Base-by-base conservation (phyloP, 345 rosid genomes). In the Adansonia digitata region DNA sequence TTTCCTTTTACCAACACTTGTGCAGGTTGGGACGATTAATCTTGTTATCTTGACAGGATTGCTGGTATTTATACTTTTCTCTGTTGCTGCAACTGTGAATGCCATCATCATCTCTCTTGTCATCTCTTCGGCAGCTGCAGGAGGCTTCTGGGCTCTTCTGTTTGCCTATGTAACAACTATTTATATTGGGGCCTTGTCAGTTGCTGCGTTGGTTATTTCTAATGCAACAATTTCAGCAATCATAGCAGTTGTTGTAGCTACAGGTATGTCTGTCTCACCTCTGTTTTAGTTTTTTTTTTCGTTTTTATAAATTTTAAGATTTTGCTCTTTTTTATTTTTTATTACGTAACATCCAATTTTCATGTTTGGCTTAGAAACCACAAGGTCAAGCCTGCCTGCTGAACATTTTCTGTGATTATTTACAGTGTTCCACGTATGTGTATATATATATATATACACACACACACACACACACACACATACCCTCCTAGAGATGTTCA, bases 61-160 rank as follows among this genome's bases (percentile, higher is more conserved):
- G 76, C 81, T 88, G 5, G 81, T 88, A 22, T 94, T 92, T 83
- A 82, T 84, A 84, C 88, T 92, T 72, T 94, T 94, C 88, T 88
- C 92, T 67, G 77, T 88, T 75, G 92, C 91, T 65, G 98, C 98
- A 40, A 91, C 97, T 31, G 75, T 74, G 60, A 92, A 90, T 76
- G 95, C 97, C 26, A 81, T 92, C 71, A 70, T 88, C 49, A 63
- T 94, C n/a, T 91, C 93, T 56, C 87, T 94, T 73, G 81, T 94
- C 73, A 45, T 94, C 80, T 88, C 97, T 73, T 78, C 91, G 80
- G 98, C 96, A 15, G 88, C 89, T 29, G 97, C 90, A 12, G 97
- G 98, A 62, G 93, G 97, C 31, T 87, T 92, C 84, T 78, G 92
- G 85, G 95, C 97, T 70, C 71, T 94, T 27, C 91, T 94, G 86